phyloP scores from a whole-genome alignment of 768 basidiomycete genomes.

The Boletus sp. region DNA sequence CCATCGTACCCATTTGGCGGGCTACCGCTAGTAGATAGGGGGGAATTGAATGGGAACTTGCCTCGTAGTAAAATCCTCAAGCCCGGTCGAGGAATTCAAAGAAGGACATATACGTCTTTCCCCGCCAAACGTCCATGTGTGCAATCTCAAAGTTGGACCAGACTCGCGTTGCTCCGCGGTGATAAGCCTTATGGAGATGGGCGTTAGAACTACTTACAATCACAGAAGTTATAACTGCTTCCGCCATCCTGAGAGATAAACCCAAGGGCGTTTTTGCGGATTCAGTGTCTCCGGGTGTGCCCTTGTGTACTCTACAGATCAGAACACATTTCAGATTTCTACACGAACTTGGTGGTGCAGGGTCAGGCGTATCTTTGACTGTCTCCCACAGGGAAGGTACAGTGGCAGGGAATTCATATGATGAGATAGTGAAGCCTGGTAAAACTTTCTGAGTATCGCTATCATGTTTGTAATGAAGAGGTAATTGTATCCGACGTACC shows the following conservation, averaged over 20 bases:
- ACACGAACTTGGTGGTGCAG: slow-evolving; percentile 26
- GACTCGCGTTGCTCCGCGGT: slow-evolving; percentile 42
- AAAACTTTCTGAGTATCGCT: neutral
- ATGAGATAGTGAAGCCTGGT: slow-evolving; percentile 59
- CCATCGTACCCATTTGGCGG: neutral
- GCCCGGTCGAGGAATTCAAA: slow-evolving; percentile 77
- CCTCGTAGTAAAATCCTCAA: slow-evolving; percentile 92
- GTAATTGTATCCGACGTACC: slow-evolving; percentile 28
- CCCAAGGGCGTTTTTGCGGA: slow-evolving; percentile 49
- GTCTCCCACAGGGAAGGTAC: slow-evolving; percentile 63
- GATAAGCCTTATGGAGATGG: neutral
- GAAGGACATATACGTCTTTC: slow-evolving; percentile 78
- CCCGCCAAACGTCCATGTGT: slow-evolving; percentile 80
- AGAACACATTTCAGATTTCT: slow-evolving; percentile 7
- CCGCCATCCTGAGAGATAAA: slow-evolving; percentile 70
- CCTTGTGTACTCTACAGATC: slow-evolving; percentile 24
- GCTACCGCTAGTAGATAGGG: neutral
- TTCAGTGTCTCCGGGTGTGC: slow-evolving; percentile 50
- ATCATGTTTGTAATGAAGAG: neutral
- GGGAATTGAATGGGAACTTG: slow-evolving; percentile 8
- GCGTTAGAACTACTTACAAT: slow-evolving; percentile 41
- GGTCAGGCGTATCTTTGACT: slow-evolving; percentile 48
- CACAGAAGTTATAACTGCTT: slow-evolving; percentile 60
- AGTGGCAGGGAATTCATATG: slow-evolving; percentile 61
- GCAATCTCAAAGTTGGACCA: slow-evolving; percentile 96